Evolutionary conservation across 2,329 filamentous ascomycete species (phyloP), one percentile per base, ranked within the genome.

Genomic region (Gaeumannomyces sp.): DNA sequence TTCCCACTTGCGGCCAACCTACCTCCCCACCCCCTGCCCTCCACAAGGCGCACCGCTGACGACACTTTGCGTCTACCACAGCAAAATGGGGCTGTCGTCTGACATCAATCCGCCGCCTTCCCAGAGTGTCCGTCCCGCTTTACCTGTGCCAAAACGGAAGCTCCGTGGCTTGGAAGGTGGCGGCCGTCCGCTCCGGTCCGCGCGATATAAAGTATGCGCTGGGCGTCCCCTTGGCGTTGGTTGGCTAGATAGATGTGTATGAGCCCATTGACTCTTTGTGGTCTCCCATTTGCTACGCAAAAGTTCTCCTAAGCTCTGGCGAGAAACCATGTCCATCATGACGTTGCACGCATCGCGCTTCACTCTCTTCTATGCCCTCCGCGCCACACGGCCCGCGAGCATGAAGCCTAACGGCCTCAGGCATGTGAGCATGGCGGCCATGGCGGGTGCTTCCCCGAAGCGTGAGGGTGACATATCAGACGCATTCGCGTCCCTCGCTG

Each of bases 391-490:
- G 59, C 33, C n/a, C 13, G 31, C 59, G n/a, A 19, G 27, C 3
- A 53, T 22, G n/a, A 13, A 22, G 61, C 35, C 22, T 7, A 25
- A 13, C 8, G 35, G n/a, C 61, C 3, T 7, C 5, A 50, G 64
- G 22, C 10, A 28, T 2, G 61, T 65, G 35, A 66, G 60, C 38
- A 71, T 71, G 68, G 68, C 67, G 3, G 64, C 68, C 60, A 61
- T 64, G 58, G 59, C 66, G 14, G 63, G 65, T 11, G 57, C 56
- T 3, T n/a, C 29, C 4, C 25, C 61, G 13, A 86, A 85, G 69
- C 79, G 82, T 56, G 83, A 85, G 68, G 86, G 86, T 3, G 81
- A 88, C 68, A 89, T 89, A 45, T 86, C 85, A 0, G 85, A 86
- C 63, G 76, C 85, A 1, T 89, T 89, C 65, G 81, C 81, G 0